Percentiles rank a stretch among this genome's conserved stretches.
Evolutionary conservation across 2,329 filamentous ascomycete species (phyloP).

Genomic region (Beauveria sp.): DNA sequence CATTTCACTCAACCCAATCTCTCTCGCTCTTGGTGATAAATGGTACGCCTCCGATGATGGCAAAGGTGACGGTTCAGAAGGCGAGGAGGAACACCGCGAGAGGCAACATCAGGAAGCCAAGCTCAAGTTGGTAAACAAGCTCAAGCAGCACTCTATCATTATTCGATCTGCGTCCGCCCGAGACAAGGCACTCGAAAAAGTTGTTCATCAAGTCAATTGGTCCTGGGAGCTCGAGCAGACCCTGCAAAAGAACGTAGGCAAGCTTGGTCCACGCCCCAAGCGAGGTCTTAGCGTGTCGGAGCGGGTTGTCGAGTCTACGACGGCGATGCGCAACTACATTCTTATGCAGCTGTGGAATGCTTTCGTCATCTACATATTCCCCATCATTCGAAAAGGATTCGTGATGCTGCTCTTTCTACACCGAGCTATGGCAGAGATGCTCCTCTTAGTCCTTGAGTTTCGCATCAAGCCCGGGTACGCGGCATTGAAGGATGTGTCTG

Average conservation of each 20-base stretch:
- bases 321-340: constrained; percentile 71
- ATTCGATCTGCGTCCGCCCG: constrained; percentile 70
- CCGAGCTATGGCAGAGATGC: constrained; percentile 69
- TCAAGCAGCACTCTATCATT: constrained; percentile 79
- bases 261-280: constrained; percentile 73
- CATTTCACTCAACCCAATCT: constrained; percentile 82
- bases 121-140: constrained; percentile 68
- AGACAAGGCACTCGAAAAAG: constrained; percentile 69
- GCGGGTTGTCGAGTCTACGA: constrained; percentile 86
- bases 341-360: constrained; percentile 62
- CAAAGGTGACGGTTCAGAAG: constrained; percentile 49
- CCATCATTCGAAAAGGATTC: constrained; percentile 64
- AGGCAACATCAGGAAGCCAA: constrained; percentile 50
- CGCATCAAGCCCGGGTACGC: constrained; percentile 67
- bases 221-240: constrained; percentile 81
- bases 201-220: constrained; percentile 94
- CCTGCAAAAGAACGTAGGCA: constrained; percentile 81
- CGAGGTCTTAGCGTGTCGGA: constrained; percentile 88
- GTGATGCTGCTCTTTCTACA: constrained; percentile 73
- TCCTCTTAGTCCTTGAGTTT: constrained; percentile 79
- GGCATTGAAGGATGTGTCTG: constrained; percentile 90
- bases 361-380: constrained; percentile 68
- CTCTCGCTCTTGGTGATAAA: constrained; percentile 75
- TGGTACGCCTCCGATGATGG: constrained; percentile 29
- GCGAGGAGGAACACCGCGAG: constrained; percentile 63